Conservation (phyloP, 2,329 filamentous ascomycete genomes). For the Clathrospora elynae region DNA sequence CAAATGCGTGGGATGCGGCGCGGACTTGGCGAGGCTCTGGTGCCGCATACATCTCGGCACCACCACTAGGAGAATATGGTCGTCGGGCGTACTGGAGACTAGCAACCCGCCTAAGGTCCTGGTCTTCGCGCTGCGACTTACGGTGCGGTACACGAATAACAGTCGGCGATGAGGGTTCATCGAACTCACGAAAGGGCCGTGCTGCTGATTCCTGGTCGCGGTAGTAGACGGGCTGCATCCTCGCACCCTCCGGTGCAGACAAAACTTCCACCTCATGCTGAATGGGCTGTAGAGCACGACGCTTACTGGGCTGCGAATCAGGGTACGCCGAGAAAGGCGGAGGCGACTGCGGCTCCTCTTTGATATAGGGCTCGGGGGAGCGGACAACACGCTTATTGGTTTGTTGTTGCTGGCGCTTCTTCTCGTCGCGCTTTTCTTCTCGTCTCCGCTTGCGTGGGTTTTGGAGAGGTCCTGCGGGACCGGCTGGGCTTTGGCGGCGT, state of each 20-base stretch:
- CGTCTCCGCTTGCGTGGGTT: constrained; percentile 60
- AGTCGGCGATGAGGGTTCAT: constrained; percentile 48
- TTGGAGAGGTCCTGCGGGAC: constrained; percentile 49
- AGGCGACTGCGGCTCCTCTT: constrained; percentile 67
- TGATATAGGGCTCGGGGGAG: constrained; percentile 60
- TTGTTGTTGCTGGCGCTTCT: constrained; percentile 46
- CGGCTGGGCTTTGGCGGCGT: constrained; percentile 53
- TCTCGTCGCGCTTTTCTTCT: constrained; percentile 46
- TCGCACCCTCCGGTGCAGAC: constrained; percentile 45
- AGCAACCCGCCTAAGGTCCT: constrained; percentile 55
- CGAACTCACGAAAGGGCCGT: constrained; percentile 52
- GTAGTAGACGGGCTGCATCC: constrained; percentile 55
- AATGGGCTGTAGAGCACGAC: constrained; percentile 46
- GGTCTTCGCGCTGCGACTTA: constrained; percentile 50
- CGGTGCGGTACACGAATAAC: constrained; percentile 48
- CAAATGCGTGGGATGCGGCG: constrained; percentile 51
- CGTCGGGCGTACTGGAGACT: constrained; percentile 55
- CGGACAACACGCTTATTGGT: constrained; percentile 40
- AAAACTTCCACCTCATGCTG: constrained; percentile 48
- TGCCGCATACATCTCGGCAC: constrained; percentile 47
- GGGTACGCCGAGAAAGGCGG: constrained; percentile 56
- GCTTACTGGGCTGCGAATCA: constrained; percentile 48
- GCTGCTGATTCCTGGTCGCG: constrained; percentile 43
- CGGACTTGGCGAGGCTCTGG: constrained; percentile 45
- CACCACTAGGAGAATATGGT: constrained; percentile 47